Evolutionary conservation across 768 basidiomycete species (phyloP).

Genomic region (Cubamyces lactineus): DNA sequence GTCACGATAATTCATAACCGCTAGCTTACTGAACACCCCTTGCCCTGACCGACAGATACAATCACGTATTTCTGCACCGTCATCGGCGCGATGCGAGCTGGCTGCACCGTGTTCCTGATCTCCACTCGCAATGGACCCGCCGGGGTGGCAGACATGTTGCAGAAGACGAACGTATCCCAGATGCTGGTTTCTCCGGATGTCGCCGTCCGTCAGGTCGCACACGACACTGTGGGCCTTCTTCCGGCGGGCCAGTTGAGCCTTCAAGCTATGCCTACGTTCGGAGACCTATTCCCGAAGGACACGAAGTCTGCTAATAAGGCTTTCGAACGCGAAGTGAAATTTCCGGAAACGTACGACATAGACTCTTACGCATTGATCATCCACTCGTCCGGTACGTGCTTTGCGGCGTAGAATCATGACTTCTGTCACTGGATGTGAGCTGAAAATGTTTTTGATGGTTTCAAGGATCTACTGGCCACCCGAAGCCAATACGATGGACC

Average conservation of each 20-base stretch:
- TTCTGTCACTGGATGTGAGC: too few species aligned
- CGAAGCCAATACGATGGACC: constrained; percentile 29
- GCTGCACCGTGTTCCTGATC: constrained; percentile 37
- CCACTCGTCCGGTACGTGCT: constrained; percentile 18
- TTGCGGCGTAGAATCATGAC: too few species aligned
- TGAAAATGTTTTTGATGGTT: neutral
- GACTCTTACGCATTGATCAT: neutral
- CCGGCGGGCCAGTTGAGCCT: neutral
- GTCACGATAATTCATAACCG: too few species aligned
- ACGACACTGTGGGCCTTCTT: neutral
- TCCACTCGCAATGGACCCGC: constrained; percentile 38
- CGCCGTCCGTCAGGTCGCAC: neutral
- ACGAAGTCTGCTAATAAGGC: neutral
- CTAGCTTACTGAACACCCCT: too few species aligned
- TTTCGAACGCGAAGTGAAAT: neutral
- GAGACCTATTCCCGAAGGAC: constrained; percentile 6
- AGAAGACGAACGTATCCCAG: constrained; percentile 6
- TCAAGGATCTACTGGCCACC: constrained; percentile 30
- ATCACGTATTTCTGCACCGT: constrained; percentile 25
- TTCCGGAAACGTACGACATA: neutral
- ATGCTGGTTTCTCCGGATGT: constrained; percentile 5
- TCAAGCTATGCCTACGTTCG: constrained; percentile 8
- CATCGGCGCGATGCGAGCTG: constrained; percentile 27
- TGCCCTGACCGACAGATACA: constrained; percentile 29
- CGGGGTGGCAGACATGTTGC: constrained; percentile 36